A percentile compares a stretch with the other conserved stretches of the same genome.
Conservation (phyloP, 148 eudicot genomes). For the Cornus suecica region DNA sequence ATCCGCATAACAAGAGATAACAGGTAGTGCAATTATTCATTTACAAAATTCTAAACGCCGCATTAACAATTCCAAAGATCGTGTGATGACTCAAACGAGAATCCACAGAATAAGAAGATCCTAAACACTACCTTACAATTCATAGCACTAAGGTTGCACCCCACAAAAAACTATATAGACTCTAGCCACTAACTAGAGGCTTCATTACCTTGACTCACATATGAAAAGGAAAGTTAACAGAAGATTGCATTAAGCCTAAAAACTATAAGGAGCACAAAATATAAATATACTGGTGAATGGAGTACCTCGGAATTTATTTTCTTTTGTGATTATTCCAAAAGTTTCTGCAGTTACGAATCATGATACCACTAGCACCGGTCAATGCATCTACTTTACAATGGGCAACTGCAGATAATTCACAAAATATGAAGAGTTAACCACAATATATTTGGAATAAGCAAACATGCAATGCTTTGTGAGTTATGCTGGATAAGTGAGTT, state of each 20-base stretch:
- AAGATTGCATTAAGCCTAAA: too few species aligned
- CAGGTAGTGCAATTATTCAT: background rate
- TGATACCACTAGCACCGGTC: slow-evolving; percentile 58
- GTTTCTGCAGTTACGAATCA: slow-evolving; percentile 79
- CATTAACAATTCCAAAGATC: too few species aligned
- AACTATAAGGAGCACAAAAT: background rate
- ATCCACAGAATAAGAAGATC: too few species aligned
- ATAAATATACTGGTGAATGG: background rate
- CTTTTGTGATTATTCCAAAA: slow-evolving; percentile 67
- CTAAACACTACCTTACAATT: too few species aligned
- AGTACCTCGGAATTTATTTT: slow-evolving; percentile 61
- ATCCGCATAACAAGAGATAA: background rate
- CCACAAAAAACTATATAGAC: too few species aligned
- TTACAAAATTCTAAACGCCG: background rate
- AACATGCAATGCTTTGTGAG: background rate
- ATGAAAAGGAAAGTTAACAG: background rate
- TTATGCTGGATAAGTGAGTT: background rate
- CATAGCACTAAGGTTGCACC: too few species aligned
- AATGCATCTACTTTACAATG: slow-evolving; percentile 50
- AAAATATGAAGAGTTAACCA: background rate
- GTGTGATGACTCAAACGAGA: too few species aligned
- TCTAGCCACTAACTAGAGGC: too few species aligned
- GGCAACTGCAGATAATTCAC: slow-evolving; percentile 43
- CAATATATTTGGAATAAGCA: background rate
- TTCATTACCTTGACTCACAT: too few species aligned